Evolutionary conservation across 305 asterid genomes (phyloP).

Genomic region (Fraxinus nigra): DNA sequence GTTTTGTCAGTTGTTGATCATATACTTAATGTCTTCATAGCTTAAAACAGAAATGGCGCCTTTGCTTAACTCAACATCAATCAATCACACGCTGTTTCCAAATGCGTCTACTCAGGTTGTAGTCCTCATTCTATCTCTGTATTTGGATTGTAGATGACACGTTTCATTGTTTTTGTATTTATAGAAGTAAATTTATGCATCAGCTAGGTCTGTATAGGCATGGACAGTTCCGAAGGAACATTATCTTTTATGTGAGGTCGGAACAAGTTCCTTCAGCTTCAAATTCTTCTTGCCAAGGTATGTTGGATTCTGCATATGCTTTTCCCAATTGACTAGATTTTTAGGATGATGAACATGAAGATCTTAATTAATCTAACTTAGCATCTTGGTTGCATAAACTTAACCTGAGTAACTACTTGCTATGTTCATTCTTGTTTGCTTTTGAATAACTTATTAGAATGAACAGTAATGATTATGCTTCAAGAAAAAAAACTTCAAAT

Average conservation of each 20-base stretch:
- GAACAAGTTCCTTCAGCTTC: conserved; percentile 47
- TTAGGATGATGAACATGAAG: conserved; percentile 1
- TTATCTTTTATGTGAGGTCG: conserved; percentile 38
- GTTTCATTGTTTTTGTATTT: conserved; percentile 22
- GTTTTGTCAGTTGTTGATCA: not conserved
- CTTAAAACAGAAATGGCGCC: conserved; percentile 46
- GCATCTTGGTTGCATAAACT: not conserved
- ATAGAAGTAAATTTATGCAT: conserved; percentile 23
- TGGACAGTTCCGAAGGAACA: conserved; percentile 35
- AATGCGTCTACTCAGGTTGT: conserved; percentile 48
- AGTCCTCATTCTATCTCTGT: conserved; percentile 5
- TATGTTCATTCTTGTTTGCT: not conserved
- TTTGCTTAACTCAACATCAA: conserved; percentile 40
- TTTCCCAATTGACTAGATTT: not conserved
- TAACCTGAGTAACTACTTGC: not conserved
- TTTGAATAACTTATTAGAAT: not conserved
- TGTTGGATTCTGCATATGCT: not conserved
- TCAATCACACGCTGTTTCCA: conserved; percentile 37
- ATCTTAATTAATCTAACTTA: not conserved
- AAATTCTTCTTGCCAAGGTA: conserved; percentile 42
- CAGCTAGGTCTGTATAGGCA: conserved; percentile 48
- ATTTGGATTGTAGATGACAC: conserved; percentile 1
- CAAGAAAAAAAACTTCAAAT: not conserved
- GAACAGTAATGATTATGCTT: not conserved
- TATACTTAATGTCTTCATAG: not conserved